Base-by-base conservation (phyloP, 176 grass and related monocot species). In the Coix lacrymajobi region DNA sequence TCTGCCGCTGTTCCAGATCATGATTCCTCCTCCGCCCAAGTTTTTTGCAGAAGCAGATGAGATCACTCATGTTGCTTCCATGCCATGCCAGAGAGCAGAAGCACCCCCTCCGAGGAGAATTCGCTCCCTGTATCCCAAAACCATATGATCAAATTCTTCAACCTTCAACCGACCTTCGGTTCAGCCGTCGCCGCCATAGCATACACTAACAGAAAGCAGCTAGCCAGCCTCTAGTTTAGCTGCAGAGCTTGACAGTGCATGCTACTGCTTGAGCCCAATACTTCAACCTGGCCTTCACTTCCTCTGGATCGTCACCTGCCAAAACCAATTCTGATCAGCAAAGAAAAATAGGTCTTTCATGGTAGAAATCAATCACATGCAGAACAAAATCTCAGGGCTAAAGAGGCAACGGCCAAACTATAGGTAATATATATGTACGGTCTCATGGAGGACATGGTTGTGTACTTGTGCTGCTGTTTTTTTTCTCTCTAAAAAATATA, bases 221-320 rank as follows among this genome's bases (percentile, higher is more conserved):
- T 30, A 68, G n/a, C 75, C 40, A 51, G 38, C 33, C 48, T 62
- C 48, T 8, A 69, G 25, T 62, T 83, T 65, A 97, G 63, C 73
- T 93, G 91, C 94, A 97, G 62, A 97, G 89, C 78, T 81, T 97
- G 67, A 97, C 84, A 41, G 94, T 97, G 83, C 91, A 97, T 81
- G 91, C 91, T 70, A 97, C 94, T 37, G 94, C 82, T 81, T 91
- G 94, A 37, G 94, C 94, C 94, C 94, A 93, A 32, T 97, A 97
- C 80, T 87, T 97, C 12, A 97, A 89, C 64, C 88, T 85, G 40
- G 94, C 94, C 58, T 97, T 97, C 24, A 97, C 94, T 68, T 93
- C 84, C 63, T 97, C 84, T 38, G 91, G 94, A 78, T 86, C 79
- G 76, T 93, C 94, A 69, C 94, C 94, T 97, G 58, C 25, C 17